phyloP scores from a whole-genome alignment of 768 basidiomycete genomes.

The Rhodotorula kratochvilovae region DNA sequence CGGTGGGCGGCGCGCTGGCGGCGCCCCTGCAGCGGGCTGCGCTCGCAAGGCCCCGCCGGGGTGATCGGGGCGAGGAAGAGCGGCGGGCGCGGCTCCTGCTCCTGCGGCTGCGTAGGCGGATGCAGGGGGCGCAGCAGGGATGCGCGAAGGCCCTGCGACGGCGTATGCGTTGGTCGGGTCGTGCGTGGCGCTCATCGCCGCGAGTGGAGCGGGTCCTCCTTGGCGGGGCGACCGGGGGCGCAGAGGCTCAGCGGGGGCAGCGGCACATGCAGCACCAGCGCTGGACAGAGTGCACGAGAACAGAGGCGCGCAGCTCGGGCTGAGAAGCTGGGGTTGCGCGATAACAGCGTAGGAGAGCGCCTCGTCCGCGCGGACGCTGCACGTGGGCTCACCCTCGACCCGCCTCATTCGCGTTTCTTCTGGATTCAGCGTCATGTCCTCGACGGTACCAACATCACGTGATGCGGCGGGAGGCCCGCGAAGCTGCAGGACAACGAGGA shows the following conservation, averaged over 20 bases:
- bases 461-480: too few species aligned
- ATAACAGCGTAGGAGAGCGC: too few species aligned
- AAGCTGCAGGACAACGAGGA: too few species aligned
- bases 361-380: too few species aligned
- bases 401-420: too few species aligned
- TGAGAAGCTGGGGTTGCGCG: too few species aligned
- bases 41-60: too few species aligned
- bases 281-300: too few species aligned
- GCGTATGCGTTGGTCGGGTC: conserved; percentile 26
- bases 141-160: not conserved
- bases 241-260: not conserved
- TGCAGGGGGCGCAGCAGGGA: not conserved
- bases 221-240: not conserved
- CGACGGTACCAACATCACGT: too few species aligned
- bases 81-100: not conserved
- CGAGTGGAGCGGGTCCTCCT: not conserved
- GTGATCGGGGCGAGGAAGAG: not conserved
- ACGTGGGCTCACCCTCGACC: too few species aligned
- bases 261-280: not conserved
- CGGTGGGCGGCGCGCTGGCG: not conserved
- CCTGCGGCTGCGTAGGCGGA: not conserved
- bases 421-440: too few species aligned
- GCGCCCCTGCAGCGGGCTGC: not conserved
- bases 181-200: not conserved
- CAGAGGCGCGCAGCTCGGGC: too few species aligned